Evolutionary conservation across 805 yeast genomes (phyloP), one percentile per base, ranked within the genome.

Genomic region (Candida orba): DNA sequence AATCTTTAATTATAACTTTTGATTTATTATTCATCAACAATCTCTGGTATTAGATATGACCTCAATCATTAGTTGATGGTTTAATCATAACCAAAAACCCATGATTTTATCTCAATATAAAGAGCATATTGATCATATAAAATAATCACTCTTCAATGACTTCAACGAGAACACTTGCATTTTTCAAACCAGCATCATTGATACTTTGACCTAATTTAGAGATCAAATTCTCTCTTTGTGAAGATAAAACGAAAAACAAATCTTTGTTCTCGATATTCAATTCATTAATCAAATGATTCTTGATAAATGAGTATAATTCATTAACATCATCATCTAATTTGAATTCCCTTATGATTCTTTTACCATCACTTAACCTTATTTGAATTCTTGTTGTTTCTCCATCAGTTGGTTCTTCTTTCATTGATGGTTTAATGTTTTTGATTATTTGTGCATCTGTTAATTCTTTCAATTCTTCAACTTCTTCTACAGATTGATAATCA

Each of bases 341-440:
- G 52, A 91, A 84, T 45, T 86, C 75, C 47, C 87, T 81, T 10
- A 91, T 82, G 12, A 82, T 65, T 45, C 97, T 71, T 38, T 79
- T 74, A n/a, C 98, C 97, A 54, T 82, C 87, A 15, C 90, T 93
- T 25, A 86, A 75, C 46, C 96, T 72, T n/a, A 93, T 74, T 63
- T 93, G 98, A 23, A 93, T 75, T 54, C 96, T 71, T 0, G 79
- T 69, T 6, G 64, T 58, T 4, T 50, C 32, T 3, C 67, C 58
- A 2, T 74, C 61, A 12, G 20, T 29, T 1, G 96, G 95, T 55
- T 89, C 96, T 0, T 67, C 66, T 45, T 79, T 77, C 36, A 71
- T 72, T 2, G 57, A 52, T 0, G 90, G 71, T 27, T 58, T 39
- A 8, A 87, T 81, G 0, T 65, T 43, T 9, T 69, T 72, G 45